Conservation (phyloP, 2,329 filamentous ascomycete species). For the Ophiosphaerella herpotricha region DNA sequence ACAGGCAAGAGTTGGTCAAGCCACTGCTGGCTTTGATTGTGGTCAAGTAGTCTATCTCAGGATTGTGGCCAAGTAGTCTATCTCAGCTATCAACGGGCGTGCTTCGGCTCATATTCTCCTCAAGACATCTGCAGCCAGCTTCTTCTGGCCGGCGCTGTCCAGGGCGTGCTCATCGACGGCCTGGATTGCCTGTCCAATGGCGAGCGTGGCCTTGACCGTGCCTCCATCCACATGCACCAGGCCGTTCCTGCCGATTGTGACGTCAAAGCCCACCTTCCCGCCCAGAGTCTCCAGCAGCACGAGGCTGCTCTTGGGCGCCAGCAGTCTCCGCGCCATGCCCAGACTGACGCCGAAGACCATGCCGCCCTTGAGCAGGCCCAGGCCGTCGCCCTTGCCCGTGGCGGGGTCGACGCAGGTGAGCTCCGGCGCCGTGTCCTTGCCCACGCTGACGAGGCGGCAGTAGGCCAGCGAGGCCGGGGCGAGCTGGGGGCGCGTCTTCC, state of each 20-base stretch:
- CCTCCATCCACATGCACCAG: constrained; percentile 89
- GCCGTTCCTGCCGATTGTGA: constrained; percentile 90
- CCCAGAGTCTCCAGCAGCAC: constrained; percentile 81
- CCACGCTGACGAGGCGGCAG: constrained; percentile 75
- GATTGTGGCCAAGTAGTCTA: no score
- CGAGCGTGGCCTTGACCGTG: constrained; percentile 71
- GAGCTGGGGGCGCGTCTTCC: constrained; percentile 86
- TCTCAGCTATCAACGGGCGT: no score
- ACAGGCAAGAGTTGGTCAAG: no score
- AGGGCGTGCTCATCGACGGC: constrained; percentile 74
- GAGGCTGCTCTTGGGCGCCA: constrained; percentile 66
- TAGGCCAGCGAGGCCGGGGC: constrained; percentile 80
- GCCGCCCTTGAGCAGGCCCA: constrained; percentile 81
- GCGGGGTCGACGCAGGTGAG: constrained; percentile 85
- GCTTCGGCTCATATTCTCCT: constrained; percentile 54
- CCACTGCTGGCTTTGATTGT: no score
- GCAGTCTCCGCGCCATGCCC: constrained; percentile 78
- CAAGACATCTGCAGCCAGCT: constrained; percentile 68
- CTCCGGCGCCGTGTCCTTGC: constrained; percentile 73
- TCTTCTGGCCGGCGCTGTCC: constrained; percentile 69
- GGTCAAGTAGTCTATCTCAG: no score
- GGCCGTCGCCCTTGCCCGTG: constrained; percentile 85
- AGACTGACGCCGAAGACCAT: constrained; percentile 84
- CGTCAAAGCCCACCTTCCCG: constrained; percentile 85
- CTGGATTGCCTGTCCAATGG: constrained; percentile 77